Evolutionary conservation across 2,329 filamentous ascomycete species (phyloP), one percentile per base, ranked within the genome.

Genomic region (Alternaria conjuncta): DNA sequence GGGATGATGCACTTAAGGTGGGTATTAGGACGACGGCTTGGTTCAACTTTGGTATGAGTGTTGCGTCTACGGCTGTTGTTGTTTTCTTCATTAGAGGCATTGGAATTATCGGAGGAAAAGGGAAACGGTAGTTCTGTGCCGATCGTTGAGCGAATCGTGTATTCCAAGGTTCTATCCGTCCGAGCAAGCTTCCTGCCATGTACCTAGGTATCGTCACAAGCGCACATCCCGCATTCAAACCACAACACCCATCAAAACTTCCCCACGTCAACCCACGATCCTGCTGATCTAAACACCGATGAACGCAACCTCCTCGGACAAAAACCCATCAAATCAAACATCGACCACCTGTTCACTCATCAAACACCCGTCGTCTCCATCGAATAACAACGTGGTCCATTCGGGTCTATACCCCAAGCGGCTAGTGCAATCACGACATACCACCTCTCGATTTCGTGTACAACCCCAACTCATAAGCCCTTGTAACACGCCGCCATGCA

Each of bases 1-100:
- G 75, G 55, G 71, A 78, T 64, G 50, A 57, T 2, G 76, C 75
- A 20, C 72, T 82, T n/a, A 76, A 81, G 49, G 61, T 69, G 12
- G 81, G 81, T 0, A 66, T 83, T 25, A 64, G 81, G 57, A 76
- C 76, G 11, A 78, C 80, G 20, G 71, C 76, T 18, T 83, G 80
- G 79, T 80, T 82, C 56, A 78, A 79, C 63, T 77, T 81, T 53
- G 80, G 68, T 4, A 69, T 82, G n/a, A 77, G 77, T 11, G 18
- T 79, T 15, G 55, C 67, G 5, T 80, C 77, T 12, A 71, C 80
- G 36, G 55, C 65, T 3, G 72, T 81, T 43, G 80, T 80, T 46
- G 20, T 72, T 20, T 54, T 78, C 3, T 78, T 78, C 7, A 69
- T 71, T 5, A 57, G 69, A 5, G 71, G 71, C 0, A 69, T 71